Conservation (phyloP, 2,329 filamentous ascomycete species). For the Aspergillus sp. region DNA sequence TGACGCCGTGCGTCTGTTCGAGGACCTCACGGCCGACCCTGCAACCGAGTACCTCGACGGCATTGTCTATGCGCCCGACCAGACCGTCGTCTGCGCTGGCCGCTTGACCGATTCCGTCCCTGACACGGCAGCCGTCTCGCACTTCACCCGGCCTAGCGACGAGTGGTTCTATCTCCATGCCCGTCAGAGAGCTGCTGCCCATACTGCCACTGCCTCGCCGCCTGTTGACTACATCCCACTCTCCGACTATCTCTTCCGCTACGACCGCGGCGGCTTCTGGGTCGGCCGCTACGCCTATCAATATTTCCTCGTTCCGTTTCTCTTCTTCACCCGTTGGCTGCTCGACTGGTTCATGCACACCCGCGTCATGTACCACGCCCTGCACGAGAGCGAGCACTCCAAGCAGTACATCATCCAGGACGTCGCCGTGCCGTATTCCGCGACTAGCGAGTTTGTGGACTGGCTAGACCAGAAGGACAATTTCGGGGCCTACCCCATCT, state of each 20-base stretch:
- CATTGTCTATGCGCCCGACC: slow-evolving; percentile 50
- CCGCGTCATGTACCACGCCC: slow-evolving; percentile 49
- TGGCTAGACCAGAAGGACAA: slow-evolving; percentile 32
- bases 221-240: slow-evolving; percentile 46
- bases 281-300: slow-evolving; percentile 51
- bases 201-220: slow-evolving; percentile 48
- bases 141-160: slow-evolving; percentile 51
- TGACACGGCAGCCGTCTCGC: slow-evolving; percentile 22
- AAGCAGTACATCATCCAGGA: slow-evolving; percentile 52
- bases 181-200: slow-evolving; percentile 24
- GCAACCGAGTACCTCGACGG: slow-evolving; percentile 59
- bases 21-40: slow-evolving; percentile 33
- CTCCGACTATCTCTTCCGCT: slow-evolving; percentile 32
- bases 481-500: slow-evolving; percentile 47
- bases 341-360: slow-evolving; percentile 52
- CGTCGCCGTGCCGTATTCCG: slow-evolving; percentile 45
- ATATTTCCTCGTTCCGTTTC: slow-evolving; percentile 54
- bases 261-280: slow-evolving; percentile 59
- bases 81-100: slow-evolving; percentile 54
- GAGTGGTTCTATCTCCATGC: slow-evolving; percentile 69
- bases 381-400: slow-evolving; percentile 47
- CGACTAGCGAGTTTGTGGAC: slow-evolving; percentile 41
- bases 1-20: slow-evolving; percentile 41
- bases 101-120: slow-evolving; percentile 42
- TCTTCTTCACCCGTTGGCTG: slow-evolving; percentile 45